phyloP scores from a whole-genome alignment of 306 rosid genomes.

The Pterocarpus santalinus region DNA sequence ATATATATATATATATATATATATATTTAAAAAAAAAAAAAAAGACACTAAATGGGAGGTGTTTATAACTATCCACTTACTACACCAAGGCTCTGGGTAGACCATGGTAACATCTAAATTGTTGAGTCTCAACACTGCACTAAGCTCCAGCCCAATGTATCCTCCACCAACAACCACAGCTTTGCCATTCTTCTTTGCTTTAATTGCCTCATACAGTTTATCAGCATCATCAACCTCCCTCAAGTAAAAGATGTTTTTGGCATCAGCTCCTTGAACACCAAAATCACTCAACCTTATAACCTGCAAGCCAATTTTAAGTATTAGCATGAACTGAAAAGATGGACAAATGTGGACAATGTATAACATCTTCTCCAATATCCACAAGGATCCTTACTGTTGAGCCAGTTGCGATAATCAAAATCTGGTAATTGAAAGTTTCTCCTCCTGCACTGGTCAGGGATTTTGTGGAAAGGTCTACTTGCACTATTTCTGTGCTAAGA shows the following conservation, averaged over 20 bases:
- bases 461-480: slow-evolving; percentile 80
- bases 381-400: slow-evolving; percentile 70
- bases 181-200: slow-evolving; percentile 81
- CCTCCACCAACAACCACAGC: slow-evolving; percentile 99
- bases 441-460: slow-evolving; percentile 74
- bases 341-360: slow-evolving; percentile 24
- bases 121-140: slow-evolving; percentile 85
- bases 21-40: too few relatives aligned
- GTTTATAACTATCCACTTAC: slow-evolving; percentile 69
- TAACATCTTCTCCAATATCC: slow-evolving; percentile 21
- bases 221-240: slow-evolving; percentile 97
- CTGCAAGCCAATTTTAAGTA: slow-evolving; percentile 53
- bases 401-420: slow-evolving; percentile 88
- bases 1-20: background rate
- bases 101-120: slow-evolving; percentile 86
- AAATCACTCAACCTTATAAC: slow-evolving; percentile 86
- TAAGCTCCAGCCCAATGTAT: slow-evolving; percentile 92
- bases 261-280: slow-evolving; percentile 96
- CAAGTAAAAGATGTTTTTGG: slow-evolving; percentile 92
- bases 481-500: slow-evolving; percentile 87
- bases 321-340: slow-evolving; percentile 22
- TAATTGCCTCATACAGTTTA: slow-evolving; percentile 72
- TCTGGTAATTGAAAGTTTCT: slow-evolving; percentile 75
- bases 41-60: slow-evolving; percentile 1
- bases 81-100: slow-evolving; percentile 99